These are phyloP conservation scores for Penicillium subrubescens DNA, from an alignment of 495 filamentous ascomycete genomes.

Conservation along the genomic window DNA sequence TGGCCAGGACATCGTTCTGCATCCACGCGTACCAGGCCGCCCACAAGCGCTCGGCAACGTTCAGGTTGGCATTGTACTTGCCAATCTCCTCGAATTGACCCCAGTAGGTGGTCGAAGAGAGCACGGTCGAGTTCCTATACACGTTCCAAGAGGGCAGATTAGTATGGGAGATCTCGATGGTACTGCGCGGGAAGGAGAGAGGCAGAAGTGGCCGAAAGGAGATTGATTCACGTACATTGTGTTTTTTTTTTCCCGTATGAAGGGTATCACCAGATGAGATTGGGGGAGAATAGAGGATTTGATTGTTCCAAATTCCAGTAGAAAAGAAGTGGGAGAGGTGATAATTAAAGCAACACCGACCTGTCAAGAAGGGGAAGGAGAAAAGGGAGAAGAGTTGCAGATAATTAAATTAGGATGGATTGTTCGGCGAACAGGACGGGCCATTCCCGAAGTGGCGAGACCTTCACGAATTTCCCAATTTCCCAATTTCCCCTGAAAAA, in stretches of 20 bases:
- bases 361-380: not conserved
- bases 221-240: slow-evolving; percentile 1
- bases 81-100: slow-evolving; percentile 84
- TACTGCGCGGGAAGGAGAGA: not conserved
- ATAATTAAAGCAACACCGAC: not conserved
- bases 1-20: slow-evolving; percentile 94
- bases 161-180: not conserved
- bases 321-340: not conserved
- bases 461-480: slow-evolving; percentile 13
- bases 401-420: not conserved
- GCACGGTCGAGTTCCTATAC: slow-evolving; percentile 58
- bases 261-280: not conserved
- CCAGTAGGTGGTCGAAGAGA: slow-evolving; percentile 67
- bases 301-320: not conserved
- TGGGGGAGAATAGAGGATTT: not conserved
- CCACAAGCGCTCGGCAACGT: slow-evolving; percentile 83
- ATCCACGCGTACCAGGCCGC: slow-evolving; percentile 98
- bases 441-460: slow-evolving; percentile 49
- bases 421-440: not conserved
- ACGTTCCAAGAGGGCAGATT: not conserved
- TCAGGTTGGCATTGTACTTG: slow-evolving; percentile 84
- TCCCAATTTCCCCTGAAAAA: slow-evolving; percentile 29
- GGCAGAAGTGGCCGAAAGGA: not conserved
- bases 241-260: not conserved
- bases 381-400: not conserved